Base-by-base conservation (phyloP, 2,329 filamentous ascomycete genomes). In the Xylaria polymorpha region DNA sequence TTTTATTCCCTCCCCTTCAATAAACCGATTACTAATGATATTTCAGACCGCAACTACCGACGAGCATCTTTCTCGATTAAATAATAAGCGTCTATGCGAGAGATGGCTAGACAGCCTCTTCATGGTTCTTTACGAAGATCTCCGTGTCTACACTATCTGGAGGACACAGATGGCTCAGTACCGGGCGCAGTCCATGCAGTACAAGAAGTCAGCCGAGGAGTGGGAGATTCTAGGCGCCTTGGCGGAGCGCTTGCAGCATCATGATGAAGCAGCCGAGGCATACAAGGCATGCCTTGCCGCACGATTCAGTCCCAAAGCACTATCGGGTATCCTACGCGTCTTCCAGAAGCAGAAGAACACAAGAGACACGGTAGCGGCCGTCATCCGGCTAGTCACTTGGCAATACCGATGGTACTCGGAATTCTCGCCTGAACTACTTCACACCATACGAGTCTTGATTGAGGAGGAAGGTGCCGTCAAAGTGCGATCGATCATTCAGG, bases 371-470 rank as follows among this genome's bases (percentile, higher is more conserved):
- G 87, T 98, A 7, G 92, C 90, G 35, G 91, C 93, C n/a, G 85
- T 98, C 67, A 98, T 99, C 73, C 87, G 94, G 61, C 85, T 99
- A 50, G 93, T 98, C 41, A 96, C 95, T 14, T 99, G 96, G 96
- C 96, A 99, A 83, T 99, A 98, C 82, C 88, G 96, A 74, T 99
- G 96, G 96, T 99, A 99, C 83, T 98, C 94, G 66, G 96, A 99
- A 87, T 99, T 99, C 83, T 98, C 94, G 20, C 96, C 96, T 0
- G 91, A 94, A 72, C 87, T 99, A 51, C 87, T 99, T 63, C 93
- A 91, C 80, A 91, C 93, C 3, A 93, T 98, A 77, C 91, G 96
- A 71, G 94, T 93, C 73, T 85, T 99, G 73, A 99, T 99, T 78
- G 96, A 98, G 81, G 94, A 98, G 74, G 96, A 99, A 82, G 96